phyloP scores from a whole-genome alignment of 2,329 filamentous ascomycete species.

The Fusarium vanettenii region DNA sequence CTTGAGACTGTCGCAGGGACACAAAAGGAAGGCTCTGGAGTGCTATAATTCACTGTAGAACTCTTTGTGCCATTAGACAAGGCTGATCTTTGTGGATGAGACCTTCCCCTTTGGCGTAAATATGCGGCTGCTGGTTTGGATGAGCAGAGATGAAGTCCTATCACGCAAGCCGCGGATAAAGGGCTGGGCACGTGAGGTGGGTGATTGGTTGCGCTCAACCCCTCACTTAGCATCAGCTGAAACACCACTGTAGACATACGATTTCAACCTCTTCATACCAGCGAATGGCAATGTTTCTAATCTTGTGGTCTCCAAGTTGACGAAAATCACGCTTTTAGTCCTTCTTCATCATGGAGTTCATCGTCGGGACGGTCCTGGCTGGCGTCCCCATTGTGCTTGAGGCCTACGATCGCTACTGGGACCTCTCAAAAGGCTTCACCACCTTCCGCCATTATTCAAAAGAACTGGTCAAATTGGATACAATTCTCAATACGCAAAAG shows the following conservation, averaged over 20 bases:
- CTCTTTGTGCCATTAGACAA: accelerated
- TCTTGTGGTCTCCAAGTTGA: not conserved
- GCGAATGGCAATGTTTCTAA: not conserved
- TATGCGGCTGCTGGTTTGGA: not conserved
- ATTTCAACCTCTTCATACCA: not conserved
- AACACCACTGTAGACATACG: not conserved
- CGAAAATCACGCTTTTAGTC: accelerated
- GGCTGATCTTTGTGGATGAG: too few species aligned
- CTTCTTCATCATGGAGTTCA: not conserved
- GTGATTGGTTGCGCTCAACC: not conserved
- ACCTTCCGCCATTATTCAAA: not conserved
- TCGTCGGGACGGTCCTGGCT: not conserved
- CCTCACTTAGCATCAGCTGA: not conserved
- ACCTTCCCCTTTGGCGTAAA: too few species aligned
- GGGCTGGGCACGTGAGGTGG: not conserved
- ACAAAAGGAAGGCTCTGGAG: not conserved
- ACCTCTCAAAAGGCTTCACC: not conserved
- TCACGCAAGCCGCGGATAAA: not conserved
- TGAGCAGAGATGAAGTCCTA: not conserved
- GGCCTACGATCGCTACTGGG: not conserved
- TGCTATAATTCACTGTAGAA: not conserved
- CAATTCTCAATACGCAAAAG: not conserved
- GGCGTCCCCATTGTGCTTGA: not conserved
- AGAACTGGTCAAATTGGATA: not conserved
- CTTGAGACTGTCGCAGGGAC: not conserved